Evolutionary conservation across 78 protist genomes (phyloP), one percentile per base, ranked within the genome.

Genomic region (Dictyostelium purpureum): DNA sequence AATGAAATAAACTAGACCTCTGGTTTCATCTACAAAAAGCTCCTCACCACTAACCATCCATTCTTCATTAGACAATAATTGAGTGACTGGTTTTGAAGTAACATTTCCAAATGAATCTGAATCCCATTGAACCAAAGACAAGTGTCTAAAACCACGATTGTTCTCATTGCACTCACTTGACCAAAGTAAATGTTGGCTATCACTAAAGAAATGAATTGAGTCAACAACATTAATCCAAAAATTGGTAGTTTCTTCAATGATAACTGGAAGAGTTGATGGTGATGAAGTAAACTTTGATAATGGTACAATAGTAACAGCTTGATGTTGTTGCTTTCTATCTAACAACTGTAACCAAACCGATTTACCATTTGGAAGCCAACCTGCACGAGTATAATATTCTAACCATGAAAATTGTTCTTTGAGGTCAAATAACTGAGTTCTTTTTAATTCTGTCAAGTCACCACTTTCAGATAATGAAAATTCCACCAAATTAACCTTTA

Each of bases 241-340:
- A 1, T 49, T 1, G 0, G 95, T 45, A 5, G 28, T 26, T 37
- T 92, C 92, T 11, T 75, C 67, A 12, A 49, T 38, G 1, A 92
- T 3, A 19, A 76, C 77, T 10, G 71, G 56, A 4, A 75, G 11
- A 14, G 19, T 21, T 1, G 71, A 2, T 43, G 77, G 52, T 0
- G 65, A 28, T 5, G 51, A 37, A 7, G 10, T 52, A 75, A 90
- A 90, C 2, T 45, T 6, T 10, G 35, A 2, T 54, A 77, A 45
- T 24, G 89, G 87, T 0, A 90, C 75, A 0, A 78, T 3, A 0
- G 75, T 92, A n/a, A 92, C 52, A 26, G 45, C 83, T 61, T 83
- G 40, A n/a, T 35, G 35, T 42, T 92, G 91, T 63, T 92, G 95
- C 2, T 54, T 35, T 63, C 95, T 51, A 63, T 92, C 95, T 37